Evolutionary conservation across 148 eudicot genomes (phyloP).

Genomic region (Arbutus unedo): DNA sequence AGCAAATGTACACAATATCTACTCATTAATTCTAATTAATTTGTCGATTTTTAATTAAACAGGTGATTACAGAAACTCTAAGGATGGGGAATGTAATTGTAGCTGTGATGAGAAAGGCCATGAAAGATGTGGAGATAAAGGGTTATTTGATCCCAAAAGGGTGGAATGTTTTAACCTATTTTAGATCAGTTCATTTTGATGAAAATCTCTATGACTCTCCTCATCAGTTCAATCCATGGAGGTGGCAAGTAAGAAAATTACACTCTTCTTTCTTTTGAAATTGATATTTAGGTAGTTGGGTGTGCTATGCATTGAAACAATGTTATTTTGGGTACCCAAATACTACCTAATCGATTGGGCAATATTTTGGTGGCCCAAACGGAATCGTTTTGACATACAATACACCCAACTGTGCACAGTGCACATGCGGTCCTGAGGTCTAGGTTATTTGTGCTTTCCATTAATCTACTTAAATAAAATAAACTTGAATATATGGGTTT

Average conservation of each 20-base stretch:
- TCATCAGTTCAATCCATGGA: slow-evolving; percentile 75
- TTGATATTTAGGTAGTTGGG: no score
- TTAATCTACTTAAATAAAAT: no score
- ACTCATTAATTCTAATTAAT: neutral
- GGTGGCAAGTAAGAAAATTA: slow-evolving; percentile 72
- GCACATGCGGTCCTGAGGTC: no score
- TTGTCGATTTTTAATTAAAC: neutral
- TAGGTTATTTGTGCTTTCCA: no score
- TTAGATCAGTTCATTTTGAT: slow-evolving; percentile 85
- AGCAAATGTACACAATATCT: no score
- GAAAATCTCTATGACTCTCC: slow-evolving; percentile 51
- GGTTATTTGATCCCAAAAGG: slow-evolving; percentile 81
- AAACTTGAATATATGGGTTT: no score
- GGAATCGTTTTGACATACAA: no score
- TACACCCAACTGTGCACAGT: no score
- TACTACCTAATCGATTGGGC: no score
- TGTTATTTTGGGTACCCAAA: no score
- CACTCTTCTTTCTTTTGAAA: neutral
- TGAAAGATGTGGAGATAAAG: slow-evolving; percentile 83
- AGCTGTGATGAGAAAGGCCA: slow-evolving; percentile 83
- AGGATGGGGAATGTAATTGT: slow-evolving; percentile 77
- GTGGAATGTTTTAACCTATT: slow-evolving; percentile 74
- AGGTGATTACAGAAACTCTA: slow-evolving; percentile 87
- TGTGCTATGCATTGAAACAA: no score
- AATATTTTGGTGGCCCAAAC: no score